Evolutionary conservation across 495 filamentous ascomycete genomes (phyloP).

Genomic region (Xylaria curta): DNA sequence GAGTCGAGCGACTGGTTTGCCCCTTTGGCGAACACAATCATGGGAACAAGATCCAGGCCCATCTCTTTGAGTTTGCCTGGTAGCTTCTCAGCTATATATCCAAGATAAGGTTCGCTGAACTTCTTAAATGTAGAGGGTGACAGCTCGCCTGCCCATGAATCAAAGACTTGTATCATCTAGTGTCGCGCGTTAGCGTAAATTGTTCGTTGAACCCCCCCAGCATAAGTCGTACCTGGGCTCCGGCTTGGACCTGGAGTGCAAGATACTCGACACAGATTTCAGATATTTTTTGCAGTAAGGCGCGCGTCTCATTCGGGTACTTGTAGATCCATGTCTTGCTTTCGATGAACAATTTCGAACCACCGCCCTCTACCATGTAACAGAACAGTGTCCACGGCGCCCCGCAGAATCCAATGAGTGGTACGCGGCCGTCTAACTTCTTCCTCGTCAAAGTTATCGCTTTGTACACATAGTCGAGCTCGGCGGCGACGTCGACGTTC

Average conservation of each 20-base stretch:
- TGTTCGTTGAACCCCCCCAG: background rate
- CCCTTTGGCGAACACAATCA: constrained; percentile 99
- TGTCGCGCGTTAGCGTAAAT: background rate
- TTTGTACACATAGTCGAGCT: constrained; percentile 92
- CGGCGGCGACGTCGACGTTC: constrained; percentile 79
- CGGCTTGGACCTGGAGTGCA: constrained; percentile 87
- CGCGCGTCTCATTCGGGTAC: constrained; percentile 79
- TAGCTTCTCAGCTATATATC: constrained; percentile 78
- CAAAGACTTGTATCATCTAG: constrained; percentile 94
- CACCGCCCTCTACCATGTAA: constrained; percentile 98
- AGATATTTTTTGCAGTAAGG: constrained; percentile 85
- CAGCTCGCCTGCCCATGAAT: constrained; percentile 96
- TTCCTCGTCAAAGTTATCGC: constrained; percentile 90
- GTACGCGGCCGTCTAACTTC: constrained; percentile 87
- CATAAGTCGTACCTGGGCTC: constrained; percentile 68
- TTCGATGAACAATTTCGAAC: constrained; percentile 89
- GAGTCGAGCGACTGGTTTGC: constrained; percentile 96
- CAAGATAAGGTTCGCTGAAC: constrained; percentile 86
- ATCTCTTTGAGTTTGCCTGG: constrained; percentile 74
- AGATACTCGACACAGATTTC: constrained; percentile 93
- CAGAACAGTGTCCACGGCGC: constrained; percentile 96
- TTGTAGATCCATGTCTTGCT: constrained; percentile 95
- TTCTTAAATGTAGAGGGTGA: constrained; percentile 80
- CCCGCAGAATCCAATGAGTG: constrained; percentile 95
- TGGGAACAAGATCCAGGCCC: constrained; percentile 80